Evolutionary conservation across 441 rosid species (phyloP), one percentile per base, ranked within the genome.

Genomic region (Adansonia gregorii): DNA sequence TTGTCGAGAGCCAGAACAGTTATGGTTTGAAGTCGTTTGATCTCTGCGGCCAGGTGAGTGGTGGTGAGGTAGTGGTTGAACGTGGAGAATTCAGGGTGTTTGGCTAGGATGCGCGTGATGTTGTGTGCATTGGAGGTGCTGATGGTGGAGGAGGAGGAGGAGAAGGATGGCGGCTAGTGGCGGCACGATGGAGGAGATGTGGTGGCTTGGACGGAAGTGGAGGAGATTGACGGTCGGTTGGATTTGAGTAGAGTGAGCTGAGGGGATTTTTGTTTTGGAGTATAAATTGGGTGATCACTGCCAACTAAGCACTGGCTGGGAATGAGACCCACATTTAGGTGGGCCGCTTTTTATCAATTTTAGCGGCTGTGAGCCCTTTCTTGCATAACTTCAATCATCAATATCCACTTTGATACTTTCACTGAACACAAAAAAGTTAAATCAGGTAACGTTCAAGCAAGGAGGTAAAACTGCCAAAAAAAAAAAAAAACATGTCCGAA

Each of bases 1-100:
- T 91, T 88, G 66, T 89, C 91, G 27, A 91, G 87, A 67, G 95
- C 90, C 22, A 89, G 89, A n/a, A 91, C 89, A 20, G 95, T 91
- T 78, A 91, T 88, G 83, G 92, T 91, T 54, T 73, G 78, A 43
- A 91, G 87, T 55, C 95, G 88, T 87, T 91, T 89, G 85, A 91
- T 89, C 69, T 91, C 95, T 2, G 80, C 74, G 12, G 95, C 92
- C 43, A 91, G 87, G 85, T 86, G 92, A 39, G 93, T 89, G 74
- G 75, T 7, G 56, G 93, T 87, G 79, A 91, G 90, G 86, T 82
- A 82, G 73, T 88, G 93, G 81, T 82, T 91, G 83, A 91, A 91
- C 75, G 92, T 83, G 78, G 95, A 91, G 87, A 89, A 80, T 5
- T 88, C 83, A 0, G 95, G 92, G 87, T 88, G 86, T 73, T 68